Base-by-base conservation (phyloP, 176 grass and related monocot genomes). In the Pharus latifolius region DNA sequence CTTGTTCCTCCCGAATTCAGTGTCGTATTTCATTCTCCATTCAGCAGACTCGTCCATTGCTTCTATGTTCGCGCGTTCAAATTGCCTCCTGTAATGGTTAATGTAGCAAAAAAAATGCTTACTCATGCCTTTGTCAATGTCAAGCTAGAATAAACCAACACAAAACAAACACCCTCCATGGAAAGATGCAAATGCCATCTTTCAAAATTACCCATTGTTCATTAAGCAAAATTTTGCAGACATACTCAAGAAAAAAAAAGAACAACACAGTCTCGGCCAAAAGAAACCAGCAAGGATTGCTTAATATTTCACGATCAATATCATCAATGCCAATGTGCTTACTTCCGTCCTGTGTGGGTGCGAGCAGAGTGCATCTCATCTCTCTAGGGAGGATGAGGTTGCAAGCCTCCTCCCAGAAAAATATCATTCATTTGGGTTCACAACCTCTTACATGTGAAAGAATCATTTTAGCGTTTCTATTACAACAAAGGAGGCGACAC, bases 1-100 rank as follows among this genome's bases (percentile, higher is more conserved):
- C 32, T 47, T 81, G 65, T 7, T 85, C 81, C 62, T 97, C 37
- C 63, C 89, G 4, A 88, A 64, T n/a, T 97, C 94, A 0, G 54
- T 74, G 19, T 97, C 94, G 67, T 90, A 97, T 83, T 90, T 79
- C 94, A 83, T 74, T 70, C 89, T 86, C 86, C 94, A 97, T 81
- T 92, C 94, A 6, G 89, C 94, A 63, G 94, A 97, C 83, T 97
- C 94, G 78, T 97, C 94, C 94, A 97, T 97, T 10, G 94, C 89
- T 77, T 97, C 94, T 66, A 97, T 48, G 67, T 88, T 97, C 41
- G 86, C 89, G 29, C 66, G 76, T 18, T 85, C 70, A 47, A 80
- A 85, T 24, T 85, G 83, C 40, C 76, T 85, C 63, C 83, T 91
- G 77, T 6, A 84, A 83, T 63, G 63, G 73, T 78, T 84, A 40